Conservation (phyloP, 2,329 filamentous ascomycete genomes). For the Penicillium sp. region DNA sequence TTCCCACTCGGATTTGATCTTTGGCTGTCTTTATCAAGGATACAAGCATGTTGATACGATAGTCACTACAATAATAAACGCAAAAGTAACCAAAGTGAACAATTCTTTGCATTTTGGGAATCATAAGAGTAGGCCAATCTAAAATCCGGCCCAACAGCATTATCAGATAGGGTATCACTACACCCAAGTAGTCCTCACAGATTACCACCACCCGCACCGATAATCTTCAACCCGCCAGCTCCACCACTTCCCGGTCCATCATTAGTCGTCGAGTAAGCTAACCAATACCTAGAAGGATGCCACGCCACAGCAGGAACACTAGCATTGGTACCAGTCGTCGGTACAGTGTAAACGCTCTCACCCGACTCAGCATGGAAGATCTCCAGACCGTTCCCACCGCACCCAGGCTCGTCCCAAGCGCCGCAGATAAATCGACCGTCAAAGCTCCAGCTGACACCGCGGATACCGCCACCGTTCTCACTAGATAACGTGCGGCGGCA, state of each 20-base stretch:
- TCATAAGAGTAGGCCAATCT: not conserved
- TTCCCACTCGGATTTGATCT: not conserved
- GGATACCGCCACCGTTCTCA: conserved; percentile 43
- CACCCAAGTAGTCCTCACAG: conserved; percentile 19
- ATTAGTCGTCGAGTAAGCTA: conserved; percentile 46
- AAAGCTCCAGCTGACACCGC: conserved; percentile 49
- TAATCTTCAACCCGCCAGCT: conserved; percentile 45
- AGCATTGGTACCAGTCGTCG: conserved; percentile 35
- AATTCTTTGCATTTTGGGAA: not conserved
- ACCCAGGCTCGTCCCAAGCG: conserved; percentile 46
- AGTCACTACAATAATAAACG: conserved; percentile 3
- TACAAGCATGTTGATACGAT: conserved; percentile 1
- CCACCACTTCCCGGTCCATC: conserved; percentile 39
- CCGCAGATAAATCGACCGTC: conserved; percentile 48
- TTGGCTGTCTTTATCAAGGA: not conserved
- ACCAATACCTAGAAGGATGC: conserved; percentile 49
- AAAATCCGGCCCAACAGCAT: not conserved
- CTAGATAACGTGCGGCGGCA: conserved; percentile 47
- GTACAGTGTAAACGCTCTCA: conserved; percentile 46
- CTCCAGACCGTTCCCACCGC: conserved; percentile 43
- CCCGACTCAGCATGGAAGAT: conserved; percentile 50
- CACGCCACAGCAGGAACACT: conserved; percentile 47
- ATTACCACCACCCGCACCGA: conserved; percentile 44
- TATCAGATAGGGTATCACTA: not conserved
- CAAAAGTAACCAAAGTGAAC: not conserved